phyloP scores from a whole-genome alignment of 2,329 filamentous ascomycete genomes.

The Xylaria sp. region DNA sequence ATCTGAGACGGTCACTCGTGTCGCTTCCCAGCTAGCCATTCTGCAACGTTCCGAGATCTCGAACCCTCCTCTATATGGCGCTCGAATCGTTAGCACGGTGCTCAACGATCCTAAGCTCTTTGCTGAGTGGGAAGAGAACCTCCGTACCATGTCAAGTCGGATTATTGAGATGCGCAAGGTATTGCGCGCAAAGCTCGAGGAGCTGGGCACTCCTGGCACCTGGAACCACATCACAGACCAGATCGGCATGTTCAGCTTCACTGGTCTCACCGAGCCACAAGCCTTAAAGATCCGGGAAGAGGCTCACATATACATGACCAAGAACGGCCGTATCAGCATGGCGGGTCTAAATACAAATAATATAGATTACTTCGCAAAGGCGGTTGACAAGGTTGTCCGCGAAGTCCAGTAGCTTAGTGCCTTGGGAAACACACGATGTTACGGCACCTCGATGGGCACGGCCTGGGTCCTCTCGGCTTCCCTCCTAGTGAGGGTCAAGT shows the following conservation, averaged over 20 bases:
- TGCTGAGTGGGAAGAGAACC: conserved; percentile 90
- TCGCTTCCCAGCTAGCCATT: conserved; percentile 90
- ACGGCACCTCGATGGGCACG: conserved; percentile 22
- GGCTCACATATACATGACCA: conserved; percentile 89
- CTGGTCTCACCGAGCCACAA: conserved; percentile 79
- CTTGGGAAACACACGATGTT: conserved; percentile 9
- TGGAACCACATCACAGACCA: conserved; percentile 99
- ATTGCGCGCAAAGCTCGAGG: conserved; percentile 83
- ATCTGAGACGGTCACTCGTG: conserved; percentile 67
- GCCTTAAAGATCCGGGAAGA: conserved; percentile 76
- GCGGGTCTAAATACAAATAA: conserved; percentile 94
- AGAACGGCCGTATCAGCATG: conserved; percentile 99
- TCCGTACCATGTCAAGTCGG: conserved; percentile 92
- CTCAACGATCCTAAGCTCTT: conserved; percentile 87
- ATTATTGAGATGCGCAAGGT: conserved; percentile 91
- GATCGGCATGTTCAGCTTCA: conserved; percentile 99
- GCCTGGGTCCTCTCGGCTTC: conserved; percentile 22
- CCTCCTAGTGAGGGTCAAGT: conserved; percentile 31
- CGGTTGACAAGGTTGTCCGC: conserved; percentile 85
- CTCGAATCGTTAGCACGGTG: conserved; percentile 84
- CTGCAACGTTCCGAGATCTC: conserved; percentile 97
- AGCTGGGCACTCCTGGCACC: conserved; percentile 83
- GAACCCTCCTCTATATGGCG: conserved; percentile 94
- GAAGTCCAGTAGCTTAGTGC: conserved; percentile 51
- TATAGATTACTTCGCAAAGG: conserved; percentile 91